phyloP scores from a whole-genome alignment of 1,284 basidiomycete species.

The Retiboletus fuscus region DNA sequence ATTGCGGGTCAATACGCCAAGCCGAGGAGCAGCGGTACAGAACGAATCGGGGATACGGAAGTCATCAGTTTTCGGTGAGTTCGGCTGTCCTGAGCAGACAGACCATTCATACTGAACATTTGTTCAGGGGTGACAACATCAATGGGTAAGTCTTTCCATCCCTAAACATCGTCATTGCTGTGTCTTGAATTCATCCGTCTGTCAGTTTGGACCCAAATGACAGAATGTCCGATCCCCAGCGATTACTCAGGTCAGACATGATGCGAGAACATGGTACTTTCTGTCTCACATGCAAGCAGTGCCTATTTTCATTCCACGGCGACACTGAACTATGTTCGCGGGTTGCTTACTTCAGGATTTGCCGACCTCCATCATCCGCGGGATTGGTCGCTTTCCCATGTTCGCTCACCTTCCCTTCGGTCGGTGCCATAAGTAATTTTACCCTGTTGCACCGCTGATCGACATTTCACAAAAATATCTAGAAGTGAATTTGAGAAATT shows the following conservation, averaged over 20 bases:
- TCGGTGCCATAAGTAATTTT: constrained; percentile 44
- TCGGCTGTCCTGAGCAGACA: constrained; percentile 17
- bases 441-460: constrained; percentile 23
- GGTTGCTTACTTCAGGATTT: constrained; percentile 90
- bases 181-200: constrained; percentile 7
- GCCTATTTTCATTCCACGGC: constrained; percentile 97
- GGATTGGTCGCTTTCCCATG: constrained; percentile 93
- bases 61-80: constrained; percentile 84
- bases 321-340: constrained; percentile 93
- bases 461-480: constrained; percentile 22
- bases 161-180: constrained; percentile 41
- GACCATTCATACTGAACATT: constrained; percentile 19
- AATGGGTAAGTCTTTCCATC: constrained; percentile 73
- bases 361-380: constrained; percentile 92
- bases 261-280: neutral
- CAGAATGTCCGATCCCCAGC: constrained; percentile 88
- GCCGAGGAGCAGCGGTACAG: constrained; percentile 89
- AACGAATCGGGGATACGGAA: constrained; percentile 77
- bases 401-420: constrained; percentile 84
- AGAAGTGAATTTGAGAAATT: constrained; percentile 89
- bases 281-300: constrained; percentile 53
- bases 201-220: constrained; percentile 75
- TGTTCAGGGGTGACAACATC: constrained; percentile 90
- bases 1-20: constrained; percentile 98
- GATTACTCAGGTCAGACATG: constrained; percentile 76